A percentile compares a stretch with the other conserved stretches of the same genome.
These are phyloP conservation scores for Chalciporus chontae DNA, from an alignment of 768 basidiomycete species.

Conservation along the genomic window DNA sequence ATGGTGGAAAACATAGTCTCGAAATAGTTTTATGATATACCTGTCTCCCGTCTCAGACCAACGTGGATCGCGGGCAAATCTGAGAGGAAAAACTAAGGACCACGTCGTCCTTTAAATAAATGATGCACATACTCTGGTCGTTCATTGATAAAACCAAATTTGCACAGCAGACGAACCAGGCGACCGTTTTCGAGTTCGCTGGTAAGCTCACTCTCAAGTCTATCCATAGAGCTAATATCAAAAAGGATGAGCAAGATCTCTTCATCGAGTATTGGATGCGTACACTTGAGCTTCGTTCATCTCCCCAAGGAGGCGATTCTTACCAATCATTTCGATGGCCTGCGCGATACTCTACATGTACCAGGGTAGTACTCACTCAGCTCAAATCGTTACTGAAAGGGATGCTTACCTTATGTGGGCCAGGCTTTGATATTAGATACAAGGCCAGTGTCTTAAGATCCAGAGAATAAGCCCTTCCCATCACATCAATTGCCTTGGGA, in stretches of 20 bases:
- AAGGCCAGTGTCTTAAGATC: constrained; percentile 81
- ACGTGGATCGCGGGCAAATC: constrained; percentile 90
- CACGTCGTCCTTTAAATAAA: not conserved
- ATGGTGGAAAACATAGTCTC: constrained; percentile 98
- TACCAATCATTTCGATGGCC: constrained; percentile 75
- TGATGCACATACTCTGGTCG: constrained; percentile 80
- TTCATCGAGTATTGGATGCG: constrained; percentile 19
- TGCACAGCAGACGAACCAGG: constrained; percentile 82
- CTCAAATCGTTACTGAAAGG: not conserved
- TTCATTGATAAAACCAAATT: constrained; percentile 98
- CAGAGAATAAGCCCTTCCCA: constrained; percentile 68
- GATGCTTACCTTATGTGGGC: constrained; percentile 52
- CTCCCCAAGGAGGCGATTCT: constrained; percentile 62
- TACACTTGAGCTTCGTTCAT: constrained; percentile 82
- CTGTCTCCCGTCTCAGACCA: constrained; percentile 99
- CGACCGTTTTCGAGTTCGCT: constrained; percentile 93
- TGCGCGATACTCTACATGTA: constrained; percentile 65
- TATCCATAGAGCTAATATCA: constrained; percentile 66
- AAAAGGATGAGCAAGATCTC: not conserved
- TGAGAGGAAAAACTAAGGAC: constrained; percentile 29
- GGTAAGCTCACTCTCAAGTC: constrained; percentile 77
- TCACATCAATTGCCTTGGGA: constrained; percentile 72
- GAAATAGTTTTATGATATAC: constrained; percentile 97
- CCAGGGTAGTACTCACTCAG: constrained; percentile 2
- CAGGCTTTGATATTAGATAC: constrained; percentile 73